Evolutionary conservation across 2,329 filamentous ascomycete genomes (phyloP), one percentile per base, ranked within the genome.

Genomic region (Penicillium sclerotiorum): DNA sequence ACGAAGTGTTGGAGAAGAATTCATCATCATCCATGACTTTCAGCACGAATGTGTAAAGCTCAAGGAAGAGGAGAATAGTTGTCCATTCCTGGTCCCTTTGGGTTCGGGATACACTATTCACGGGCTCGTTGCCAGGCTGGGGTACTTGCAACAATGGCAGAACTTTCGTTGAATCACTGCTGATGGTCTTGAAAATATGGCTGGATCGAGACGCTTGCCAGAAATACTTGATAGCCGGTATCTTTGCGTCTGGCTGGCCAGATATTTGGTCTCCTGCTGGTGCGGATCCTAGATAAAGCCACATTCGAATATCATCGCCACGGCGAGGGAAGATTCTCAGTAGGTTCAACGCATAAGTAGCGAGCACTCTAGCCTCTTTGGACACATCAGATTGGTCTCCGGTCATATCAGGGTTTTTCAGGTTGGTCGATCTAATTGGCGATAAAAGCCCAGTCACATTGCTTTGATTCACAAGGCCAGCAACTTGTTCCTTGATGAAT

Each of bases 21-120:
- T 99, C 94, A 58, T 97, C 93, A 56, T 99, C 94, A 60, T 99
- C 94, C 67, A 93, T 95, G 27, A 97, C 84, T 60, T 94, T 88
- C 11, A 97, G 77, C 2, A 96, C 84, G 66, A 97, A 97, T 2
- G 88, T 90, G 67, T 96, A 99, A 0, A 99, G 80, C 62, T 99
- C 94, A 5, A 99, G 79, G 65, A 99, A 97, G 0, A 99, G 80
- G 0, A 97, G 77, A 35, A 96, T 83, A 1, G 94, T 86, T 15
- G 88, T 86, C 94, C 94, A 99, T 65, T 97, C 90, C 58, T 86
- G 81, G 21, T 79, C 72, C 72, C 77, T 70, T 66, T 78, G 56
- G 59, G 63, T 46, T 67, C 70, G 64, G 27, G 67, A 38, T 28
- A 60, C n/a, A n/a, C n/a, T 52, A 49, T 46, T 45, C 47, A 43